Percentiles rank a stretch among this genome's conserved stretches.
Conservation (phyloP, 2,329 filamentous ascomycete genomes). For the Pezicula radicicola region DNA sequence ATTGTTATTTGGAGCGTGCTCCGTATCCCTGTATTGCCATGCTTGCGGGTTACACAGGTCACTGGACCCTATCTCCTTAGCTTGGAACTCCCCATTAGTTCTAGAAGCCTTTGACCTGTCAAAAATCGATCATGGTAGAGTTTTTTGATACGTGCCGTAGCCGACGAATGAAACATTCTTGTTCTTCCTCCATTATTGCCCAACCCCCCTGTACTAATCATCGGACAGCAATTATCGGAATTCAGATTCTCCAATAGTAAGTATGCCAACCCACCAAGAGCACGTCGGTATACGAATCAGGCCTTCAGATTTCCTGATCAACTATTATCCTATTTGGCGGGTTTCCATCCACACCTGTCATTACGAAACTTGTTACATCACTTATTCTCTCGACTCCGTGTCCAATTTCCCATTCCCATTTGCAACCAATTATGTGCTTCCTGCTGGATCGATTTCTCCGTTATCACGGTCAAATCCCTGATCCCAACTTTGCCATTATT, state of each 20-base stretch:
- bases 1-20: no score
- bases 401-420: neutral
- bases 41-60: no score
- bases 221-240: no score
- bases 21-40: no score
- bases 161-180: no score
- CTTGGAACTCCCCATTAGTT: no score
- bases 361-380: neutral
- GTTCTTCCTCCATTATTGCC: no score
- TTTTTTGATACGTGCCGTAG: no score
- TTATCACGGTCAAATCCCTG: neutral
- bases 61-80: no score
- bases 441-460: neutral
- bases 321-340: neutral
- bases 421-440: neutral
- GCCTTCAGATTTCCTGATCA: neutral
- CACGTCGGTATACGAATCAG: neutral
- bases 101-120: no score
- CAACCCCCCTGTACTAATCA: no score
- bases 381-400: neutral
- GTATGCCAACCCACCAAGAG: neutral
- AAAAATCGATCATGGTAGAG: no score
- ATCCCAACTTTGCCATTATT: neutral
- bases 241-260: neutral
- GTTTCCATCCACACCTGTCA: neutral